Conservation (phyloP, 2,329 filamentous ascomycete genomes). For the Aureobasidium sp. region DNA sequence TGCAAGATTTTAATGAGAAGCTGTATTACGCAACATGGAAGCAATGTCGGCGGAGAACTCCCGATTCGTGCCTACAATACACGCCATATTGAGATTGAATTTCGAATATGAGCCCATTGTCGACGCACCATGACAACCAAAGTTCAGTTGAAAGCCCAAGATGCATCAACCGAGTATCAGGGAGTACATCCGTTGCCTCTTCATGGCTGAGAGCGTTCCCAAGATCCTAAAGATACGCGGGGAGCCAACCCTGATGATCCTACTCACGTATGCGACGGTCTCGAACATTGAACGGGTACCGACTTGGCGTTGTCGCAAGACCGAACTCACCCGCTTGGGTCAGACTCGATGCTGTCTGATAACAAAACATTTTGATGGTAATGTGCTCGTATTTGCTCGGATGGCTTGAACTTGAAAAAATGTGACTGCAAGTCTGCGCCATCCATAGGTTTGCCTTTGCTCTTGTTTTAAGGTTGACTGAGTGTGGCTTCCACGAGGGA, state of each 20-base stretch:
- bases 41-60: not conserved
- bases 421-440: too few species aligned
- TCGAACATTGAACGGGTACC: not conserved
- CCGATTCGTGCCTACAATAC: too few species aligned
- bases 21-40: not conserved
- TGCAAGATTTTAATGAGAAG: too few species aligned
- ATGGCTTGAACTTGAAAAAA: not conserved
- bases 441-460: not conserved
- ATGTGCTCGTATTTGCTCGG: not conserved
- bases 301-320: not conserved
- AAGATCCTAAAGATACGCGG: not conserved
- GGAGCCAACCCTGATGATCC: not conserved
- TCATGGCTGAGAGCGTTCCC: too few species aligned
- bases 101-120: too few species aligned
- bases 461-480: not conserved
- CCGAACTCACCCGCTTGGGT: not conserved
- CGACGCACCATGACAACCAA: too few species aligned
- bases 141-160: too few species aligned
- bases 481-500: constrained; percentile 3
- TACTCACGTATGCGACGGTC: not conserved
- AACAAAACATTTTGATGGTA: not conserved
- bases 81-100: not conserved
- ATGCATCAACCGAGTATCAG: too few species aligned
- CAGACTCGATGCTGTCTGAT: not conserved
- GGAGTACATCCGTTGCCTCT: too few species aligned